Evolutionary conservation across 139 green algal species (phyloP), one percentile per base, ranked within the genome.

Genomic region (Chlamydomonas applanata): DNA sequence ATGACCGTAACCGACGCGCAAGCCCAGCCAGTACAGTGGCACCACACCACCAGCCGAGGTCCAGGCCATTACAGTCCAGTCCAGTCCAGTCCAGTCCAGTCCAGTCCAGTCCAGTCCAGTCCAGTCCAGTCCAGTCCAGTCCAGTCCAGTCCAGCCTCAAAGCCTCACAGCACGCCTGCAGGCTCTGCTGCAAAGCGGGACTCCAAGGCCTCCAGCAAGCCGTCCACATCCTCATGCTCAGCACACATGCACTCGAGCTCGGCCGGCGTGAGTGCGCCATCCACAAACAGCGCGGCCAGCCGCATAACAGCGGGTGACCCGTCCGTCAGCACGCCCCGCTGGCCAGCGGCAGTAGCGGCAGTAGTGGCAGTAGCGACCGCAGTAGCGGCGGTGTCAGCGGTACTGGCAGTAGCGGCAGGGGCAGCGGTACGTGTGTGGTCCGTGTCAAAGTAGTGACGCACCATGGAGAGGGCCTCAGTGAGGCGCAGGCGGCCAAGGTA

Each of bases 181-280:
- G n/a, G n/a, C n/a, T n/a, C n/a, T n/a, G n/a, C n/a, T n/a, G 54
- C 54, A 27, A n/a, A 63, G 14, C 54, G 29, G 5, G 17, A 17
- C 19, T 22, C 49, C 68, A 81, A n/a, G 20, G 73, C 72, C 35
- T 11, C 30, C 73, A 83, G 54, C 56, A 86, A 54, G 27, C 63
- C 72, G 17, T 65, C 62, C n/a, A 75, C 30, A 4, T 30, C 49
- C 19, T 86, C 83, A 54, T 77, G 25, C 59, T 88, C 75, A 0
- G 79, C 83, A 69, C 83, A 88, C 36, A 84, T 67, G n/a, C 64
- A 33, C 70, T 88, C 83, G 25, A 88, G 77, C 36, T 73, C 66
- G 20, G 83, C 83, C 16, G 83, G 83, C 16, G 76, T 74, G 19
- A 83, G 27, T 22, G 32, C 45, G 29, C 53, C 69, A 56, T 83